Conservation (phyloP, 2,329 filamentous ascomycete genomes). For the Periconia sp. region DNA sequence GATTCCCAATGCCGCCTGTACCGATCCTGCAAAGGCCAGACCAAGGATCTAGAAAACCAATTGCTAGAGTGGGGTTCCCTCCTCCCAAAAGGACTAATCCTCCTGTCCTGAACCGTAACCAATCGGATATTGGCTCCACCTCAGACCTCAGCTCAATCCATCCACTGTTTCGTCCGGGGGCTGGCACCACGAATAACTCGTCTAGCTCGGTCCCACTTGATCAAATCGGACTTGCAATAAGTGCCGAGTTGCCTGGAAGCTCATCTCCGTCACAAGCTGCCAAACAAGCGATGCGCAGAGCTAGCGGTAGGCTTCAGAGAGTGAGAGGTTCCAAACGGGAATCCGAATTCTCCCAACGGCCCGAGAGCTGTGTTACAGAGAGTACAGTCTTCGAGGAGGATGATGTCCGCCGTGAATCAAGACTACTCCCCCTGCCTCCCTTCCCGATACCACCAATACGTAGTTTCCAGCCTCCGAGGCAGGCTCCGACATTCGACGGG, state of each 20-base stretch:
- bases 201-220: slow-evolving; percentile 32
- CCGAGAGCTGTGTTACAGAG: slow-evolving; percentile 40
- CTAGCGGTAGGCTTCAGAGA: slow-evolving; percentile 11
- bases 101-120: slow-evolving; percentile 1
- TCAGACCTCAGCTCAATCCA: slow-evolving; percentile 15
- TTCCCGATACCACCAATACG: slow-evolving; percentile 43
- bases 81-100: not conserved
- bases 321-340: slow-evolving; percentile 13
- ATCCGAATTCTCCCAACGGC: slow-evolving; percentile 20
- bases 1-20: slow-evolving; percentile 22
- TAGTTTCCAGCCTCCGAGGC: slow-evolving; percentile 36
- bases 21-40: slow-evolving; percentile 15
- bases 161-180: slow-evolving; percentile 27
- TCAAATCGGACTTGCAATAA: slow-evolving; percentile 48
- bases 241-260: slow-evolving; percentile 38
- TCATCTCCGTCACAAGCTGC: slow-evolving; percentile 16
- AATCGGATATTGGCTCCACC: slow-evolving; percentile 7
- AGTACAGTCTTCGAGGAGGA: slow-evolving; percentile 49
- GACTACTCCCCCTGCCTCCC: slow-evolving; percentile 37
- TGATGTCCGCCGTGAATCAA: slow-evolving; percentile 33
- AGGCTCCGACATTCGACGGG: slow-evolving; percentile 13
- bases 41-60: not conserved
- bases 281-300: slow-evolving; percentile 6
- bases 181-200: slow-evolving; percentile 25
- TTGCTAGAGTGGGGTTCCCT: not conserved